These are phyloP conservation scores for Nicotiana sylvestris DNA, from an alignment of 257 asterid genomes.

Conservation along the genomic window DNA sequence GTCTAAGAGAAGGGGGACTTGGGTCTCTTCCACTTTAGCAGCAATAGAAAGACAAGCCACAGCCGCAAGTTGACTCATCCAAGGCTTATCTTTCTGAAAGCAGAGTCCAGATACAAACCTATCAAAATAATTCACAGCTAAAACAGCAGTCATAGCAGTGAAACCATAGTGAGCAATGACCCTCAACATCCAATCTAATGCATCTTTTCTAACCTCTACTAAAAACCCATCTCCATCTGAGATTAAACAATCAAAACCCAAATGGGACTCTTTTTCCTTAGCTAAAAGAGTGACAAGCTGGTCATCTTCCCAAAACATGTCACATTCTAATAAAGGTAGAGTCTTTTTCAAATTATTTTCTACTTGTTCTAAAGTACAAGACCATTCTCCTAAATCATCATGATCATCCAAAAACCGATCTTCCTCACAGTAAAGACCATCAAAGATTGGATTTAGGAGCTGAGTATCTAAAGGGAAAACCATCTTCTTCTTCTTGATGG, in stretches of 20 bases:
- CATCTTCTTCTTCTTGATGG: constrained; percentile 49
- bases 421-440: constrained; percentile 76
- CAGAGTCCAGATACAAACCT: constrained; percentile 50
- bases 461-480: constrained; percentile 49
- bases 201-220: constrained; percentile 47
- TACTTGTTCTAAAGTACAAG: constrained; percentile 21
- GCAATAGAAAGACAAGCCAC: constrained; percentile 96
- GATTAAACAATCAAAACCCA: constrained; percentile 17
- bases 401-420: constrained; percentile 52
- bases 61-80: constrained; percentile 90
- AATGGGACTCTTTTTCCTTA: constrained; percentile 47
- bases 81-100: constrained; percentile 85
- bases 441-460: constrained; percentile 52
- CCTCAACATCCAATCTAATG: constrained; percentile 65
- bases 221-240: constrained; percentile 54
- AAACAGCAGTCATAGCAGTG: constrained; percentile 52
- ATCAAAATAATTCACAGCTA: constrained; percentile 68
- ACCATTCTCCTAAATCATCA: constrained; percentile 30
- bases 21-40: constrained; percentile 92
- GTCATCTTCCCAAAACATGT: constrained; percentile 78
- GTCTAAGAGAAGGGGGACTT: constrained; percentile 77
- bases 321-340: constrained; percentile 46
- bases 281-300: constrained; percentile 56
- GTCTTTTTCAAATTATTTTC: constrained; percentile 23
- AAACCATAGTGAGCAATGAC: constrained; percentile 60